A percentile compares a stretch with the other conserved stretches of the same genome.
These are phyloP conservation scores for Phlegmacium glaucopus DNA, from an alignment of 768 basidiomycete species.

Conservation along the genomic window DNA sequence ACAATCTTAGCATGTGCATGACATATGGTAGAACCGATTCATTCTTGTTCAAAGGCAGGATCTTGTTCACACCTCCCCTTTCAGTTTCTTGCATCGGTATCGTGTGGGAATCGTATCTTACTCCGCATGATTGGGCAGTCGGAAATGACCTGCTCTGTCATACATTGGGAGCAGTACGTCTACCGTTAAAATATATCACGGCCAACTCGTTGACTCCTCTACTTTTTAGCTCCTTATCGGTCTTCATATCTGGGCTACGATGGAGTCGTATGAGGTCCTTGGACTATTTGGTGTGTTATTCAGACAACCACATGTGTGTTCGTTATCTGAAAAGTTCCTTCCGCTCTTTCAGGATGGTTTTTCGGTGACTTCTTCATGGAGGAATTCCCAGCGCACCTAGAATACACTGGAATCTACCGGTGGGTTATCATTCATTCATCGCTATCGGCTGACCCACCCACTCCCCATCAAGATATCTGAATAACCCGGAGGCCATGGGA, in stretches of 20 bases:
- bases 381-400: constrained; percentile 83
- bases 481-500: constrained; percentile 95
- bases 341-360: constrained; percentile 75
- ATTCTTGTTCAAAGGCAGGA: not conserved
- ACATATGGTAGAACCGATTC: constrained; percentile 65
- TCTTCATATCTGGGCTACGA: constrained; percentile 88
- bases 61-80: not conserved
- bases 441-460: not conserved
- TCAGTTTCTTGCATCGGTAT: constrained; percentile 82
- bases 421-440: constrained; percentile 22
- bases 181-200: not conserved
- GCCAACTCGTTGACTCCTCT: constrained; percentile 7
- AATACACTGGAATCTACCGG: constrained; percentile 98
- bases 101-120: constrained; percentile 86
- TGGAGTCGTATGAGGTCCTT: constrained; percentile 88
- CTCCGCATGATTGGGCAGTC: constrained; percentile 82
- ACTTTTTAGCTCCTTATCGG: constrained; percentile 69
- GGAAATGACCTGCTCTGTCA: constrained; percentile 87
- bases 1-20: constrained; percentile 93
- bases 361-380: constrained; percentile 98
- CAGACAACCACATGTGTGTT: not conserved
- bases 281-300: constrained; percentile 77
- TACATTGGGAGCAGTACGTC: constrained; percentile 78
- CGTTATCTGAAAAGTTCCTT: not conserved
- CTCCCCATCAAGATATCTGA: constrained; percentile 61